Percentiles rank a stretch among this genome's conserved stretches.
These are phyloP conservation scores for Leptographium radiaticola DNA, from an alignment of 2,329 filamentous ascomycete genomes.

Conservation along the genomic window DNA sequence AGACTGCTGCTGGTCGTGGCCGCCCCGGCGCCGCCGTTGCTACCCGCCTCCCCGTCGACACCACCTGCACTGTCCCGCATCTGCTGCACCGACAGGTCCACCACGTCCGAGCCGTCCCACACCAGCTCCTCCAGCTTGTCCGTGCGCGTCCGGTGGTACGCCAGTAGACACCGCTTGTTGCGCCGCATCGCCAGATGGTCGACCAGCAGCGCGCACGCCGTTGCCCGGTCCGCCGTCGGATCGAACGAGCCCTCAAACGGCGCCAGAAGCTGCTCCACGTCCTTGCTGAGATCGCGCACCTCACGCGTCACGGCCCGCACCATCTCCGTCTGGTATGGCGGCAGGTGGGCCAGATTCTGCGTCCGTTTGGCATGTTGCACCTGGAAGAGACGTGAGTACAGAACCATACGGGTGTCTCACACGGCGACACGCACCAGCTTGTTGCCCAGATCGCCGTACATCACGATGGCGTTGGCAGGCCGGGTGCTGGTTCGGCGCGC, in stretches of 20 bases:
- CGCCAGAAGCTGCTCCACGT: conserved; percentile 65
- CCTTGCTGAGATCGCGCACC: conserved; percentile 83
- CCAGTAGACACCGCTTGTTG: conserved; percentile 89
- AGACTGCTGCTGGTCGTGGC: conserved; percentile 52
- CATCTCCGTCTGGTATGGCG: conserved; percentile 83
- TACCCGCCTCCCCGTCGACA: conserved; percentile 7
- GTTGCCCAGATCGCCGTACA: conserved; percentile 82
- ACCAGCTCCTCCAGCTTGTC: conserved; percentile 90
- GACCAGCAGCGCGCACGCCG: conserved; percentile 78
- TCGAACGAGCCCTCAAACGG: conserved; percentile 79
- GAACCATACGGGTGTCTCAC: not conserved
- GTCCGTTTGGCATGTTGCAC: conserved; percentile 94
- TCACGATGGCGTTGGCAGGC: conserved; percentile 20
- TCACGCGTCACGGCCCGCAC: conserved; percentile 81
- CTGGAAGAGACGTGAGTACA: conserved; percentile 27
- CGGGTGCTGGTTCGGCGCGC: no score
- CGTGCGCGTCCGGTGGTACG: conserved; percentile 81
- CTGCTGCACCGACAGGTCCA: conserved; percentile 54
- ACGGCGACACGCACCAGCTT: conserved; percentile 51
- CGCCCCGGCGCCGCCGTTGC: conserved; percentile 22
- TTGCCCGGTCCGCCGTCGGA: conserved; percentile 67
- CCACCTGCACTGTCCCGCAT: conserved; percentile 25
- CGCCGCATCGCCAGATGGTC: conserved; percentile 91
- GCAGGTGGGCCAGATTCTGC: conserved; percentile 72
- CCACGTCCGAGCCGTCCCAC: conserved; percentile 77